phyloP scores from a whole-genome alignment of 345 rosid genomes.

The Erodium maritimum region DNA sequence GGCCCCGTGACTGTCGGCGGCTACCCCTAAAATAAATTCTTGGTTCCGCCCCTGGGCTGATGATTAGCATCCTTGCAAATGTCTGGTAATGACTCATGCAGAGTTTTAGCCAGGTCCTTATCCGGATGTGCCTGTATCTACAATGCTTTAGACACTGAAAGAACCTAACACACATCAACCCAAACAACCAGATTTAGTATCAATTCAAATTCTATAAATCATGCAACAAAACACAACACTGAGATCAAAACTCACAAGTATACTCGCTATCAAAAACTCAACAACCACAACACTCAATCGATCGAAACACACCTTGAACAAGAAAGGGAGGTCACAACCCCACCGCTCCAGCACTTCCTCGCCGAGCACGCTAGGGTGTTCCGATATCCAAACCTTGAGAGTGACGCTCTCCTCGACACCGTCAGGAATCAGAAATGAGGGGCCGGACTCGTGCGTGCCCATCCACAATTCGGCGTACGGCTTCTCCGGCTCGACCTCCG shows the following conservation, averaged over 20 bases:
- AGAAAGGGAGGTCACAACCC: conserved; percentile 97
- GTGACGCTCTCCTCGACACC: conserved; percentile 20
- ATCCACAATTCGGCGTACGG: conserved; percentile 78
- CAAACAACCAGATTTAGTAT: conserved; percentile 1
- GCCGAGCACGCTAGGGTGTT: conserved; percentile 69
- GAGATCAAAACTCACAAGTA: no score
- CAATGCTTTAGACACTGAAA: conserved; percentile 79
- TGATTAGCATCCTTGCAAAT: conserved; percentile 80
- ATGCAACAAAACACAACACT: no score
- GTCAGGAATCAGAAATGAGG: conserved; percentile 43
- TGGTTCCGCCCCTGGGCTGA: no score
- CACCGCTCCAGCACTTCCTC: conserved; percentile 57
- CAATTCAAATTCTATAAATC: no score
- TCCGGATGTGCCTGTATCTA: conserved; percentile 98
- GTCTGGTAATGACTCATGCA: conserved; percentile 72
- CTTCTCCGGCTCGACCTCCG: conserved; percentile 23
- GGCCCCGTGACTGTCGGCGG: no score
- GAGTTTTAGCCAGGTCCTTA: conserved; percentile 54
- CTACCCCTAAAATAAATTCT: no score
- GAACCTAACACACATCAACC: conserved; percentile 39
- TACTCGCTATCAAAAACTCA: no score
- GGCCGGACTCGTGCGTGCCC: conserved; percentile 82
- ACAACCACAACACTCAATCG: not conserved
- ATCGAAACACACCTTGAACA: conserved; percentile 72
- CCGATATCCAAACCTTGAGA: conserved; percentile 60